Evolutionary conservation across 371 early-diverging fungal genomes (phyloP).

Genomic region (Mortierella sp.): DNA sequence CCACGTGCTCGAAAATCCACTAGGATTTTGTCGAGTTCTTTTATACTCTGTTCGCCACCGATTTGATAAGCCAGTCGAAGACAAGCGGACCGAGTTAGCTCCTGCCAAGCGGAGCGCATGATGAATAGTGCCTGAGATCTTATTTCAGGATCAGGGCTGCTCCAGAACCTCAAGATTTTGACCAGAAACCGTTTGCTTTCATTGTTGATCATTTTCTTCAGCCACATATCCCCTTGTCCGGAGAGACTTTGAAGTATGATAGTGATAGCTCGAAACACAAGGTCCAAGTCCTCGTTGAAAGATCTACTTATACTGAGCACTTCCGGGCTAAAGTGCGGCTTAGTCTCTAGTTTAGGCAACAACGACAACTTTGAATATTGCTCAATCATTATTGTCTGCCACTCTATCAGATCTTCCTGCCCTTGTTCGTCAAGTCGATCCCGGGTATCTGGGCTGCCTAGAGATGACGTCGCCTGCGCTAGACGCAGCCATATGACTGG

Average conservation of each 20-base stretch:
- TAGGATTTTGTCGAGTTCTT: slow-evolving; percentile 37
- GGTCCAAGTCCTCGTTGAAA: slow-evolving; percentile 42
- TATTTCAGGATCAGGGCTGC: slow-evolving; percentile 38
- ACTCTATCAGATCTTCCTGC: slow-evolving; percentile 17
- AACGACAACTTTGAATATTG: slow-evolving; percentile 25
- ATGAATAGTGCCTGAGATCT: slow-evolving; percentile 36
- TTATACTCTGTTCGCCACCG: slow-evolving; percentile 45
- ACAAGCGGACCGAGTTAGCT: slow-evolving; percentile 36
- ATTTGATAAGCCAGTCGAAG: slow-evolving; percentile 36
- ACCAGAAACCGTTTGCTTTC: slow-evolving; percentile 26
- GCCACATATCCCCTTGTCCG: slow-evolving; percentile 23
- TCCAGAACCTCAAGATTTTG: slow-evolving; percentile 42
- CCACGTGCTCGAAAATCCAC: slow-evolving; percentile 33
- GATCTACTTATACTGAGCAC: slow-evolving; percentile 19
- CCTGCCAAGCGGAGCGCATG: slow-evolving; percentile 46
- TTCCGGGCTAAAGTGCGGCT: slow-evolving; percentile 18
- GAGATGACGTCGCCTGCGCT: slow-evolving; percentile 22
- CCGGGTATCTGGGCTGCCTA: neutral
- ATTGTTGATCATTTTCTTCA: slow-evolving; percentile 10
- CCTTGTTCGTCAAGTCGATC: neutral
- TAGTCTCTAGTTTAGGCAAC: slow-evolving; percentile 40
- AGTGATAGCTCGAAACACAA: slow-evolving; percentile 26
- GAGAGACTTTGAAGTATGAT: slow-evolving; percentile 30
- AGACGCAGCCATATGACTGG: slow-evolving; percentile 26
- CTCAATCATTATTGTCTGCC: slow-evolving; percentile 32